These are phyloP conservation scores for Lantana camara DNA, from an alignment of 257 asterid species.

Conservation along the genomic window DNA sequence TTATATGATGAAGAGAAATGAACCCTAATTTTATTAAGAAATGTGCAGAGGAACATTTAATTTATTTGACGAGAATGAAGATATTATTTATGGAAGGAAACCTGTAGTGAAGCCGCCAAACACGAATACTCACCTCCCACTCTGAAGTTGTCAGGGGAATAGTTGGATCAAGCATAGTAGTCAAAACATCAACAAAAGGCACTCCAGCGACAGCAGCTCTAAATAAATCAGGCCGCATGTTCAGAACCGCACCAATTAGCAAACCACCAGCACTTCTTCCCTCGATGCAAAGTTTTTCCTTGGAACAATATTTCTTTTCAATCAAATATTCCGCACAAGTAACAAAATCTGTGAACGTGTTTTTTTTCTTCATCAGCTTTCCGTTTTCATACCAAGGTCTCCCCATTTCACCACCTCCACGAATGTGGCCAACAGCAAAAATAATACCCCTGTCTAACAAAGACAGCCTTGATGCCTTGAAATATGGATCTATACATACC, in stretches of 20 bases:
- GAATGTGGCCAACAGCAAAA: conserved; percentile 76
- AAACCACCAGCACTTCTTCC: conserved; percentile 99
- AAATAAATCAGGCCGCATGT: conserved; percentile 91
- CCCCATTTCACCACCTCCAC: conserved; percentile 99
- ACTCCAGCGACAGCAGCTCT: conserved; percentile 95
- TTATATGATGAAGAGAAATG: no score
- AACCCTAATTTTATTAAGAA: no score
- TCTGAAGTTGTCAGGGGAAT: conserved; percentile 98
- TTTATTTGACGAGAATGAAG: no score
- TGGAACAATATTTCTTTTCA: conserved; percentile 76
- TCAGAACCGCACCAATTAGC: conserved; percentile 89
- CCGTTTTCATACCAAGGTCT: conserved; percentile 97
- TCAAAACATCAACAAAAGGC: conserved; percentile 90
- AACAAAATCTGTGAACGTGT: conserved; percentile 91
- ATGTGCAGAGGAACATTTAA: no score
- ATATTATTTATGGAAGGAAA: neutral
- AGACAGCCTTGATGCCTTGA: conserved; percentile 79
- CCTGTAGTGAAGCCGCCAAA: neutral
- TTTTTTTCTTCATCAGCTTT: conserved; percentile 81
- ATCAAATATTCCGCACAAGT: conserved; percentile 83
- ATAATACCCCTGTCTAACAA: conserved; percentile 90
- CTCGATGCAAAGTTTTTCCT: conserved; percentile 82
- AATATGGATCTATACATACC: conserved; percentile 79
- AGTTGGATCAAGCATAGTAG: conserved; percentile 98
- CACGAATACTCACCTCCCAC: conserved; percentile 87